Evolutionary conservation across 208 protist genomes (phyloP), one percentile per base, ranked within the genome.

Genomic region (Strigomonas culicis): DNA sequence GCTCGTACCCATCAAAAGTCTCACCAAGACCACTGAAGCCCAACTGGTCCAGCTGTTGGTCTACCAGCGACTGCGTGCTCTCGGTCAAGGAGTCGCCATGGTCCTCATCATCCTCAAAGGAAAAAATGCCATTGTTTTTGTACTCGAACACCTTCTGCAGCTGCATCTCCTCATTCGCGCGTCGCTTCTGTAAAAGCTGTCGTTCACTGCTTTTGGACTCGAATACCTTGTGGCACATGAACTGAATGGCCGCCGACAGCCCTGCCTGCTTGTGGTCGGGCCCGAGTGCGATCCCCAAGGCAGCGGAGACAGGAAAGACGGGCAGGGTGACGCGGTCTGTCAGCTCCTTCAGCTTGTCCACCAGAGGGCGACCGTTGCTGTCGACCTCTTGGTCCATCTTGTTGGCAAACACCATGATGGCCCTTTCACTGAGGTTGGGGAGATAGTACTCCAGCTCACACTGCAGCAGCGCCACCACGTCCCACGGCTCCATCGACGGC

Each of bases 291-390:
- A 88, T 79, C 27, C 88, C 91, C 1, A 85, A 71, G 13, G 86
- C 82, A 0, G 93, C 89, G 0, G 93, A 97, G n/a, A 97, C 75
- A 13, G 90, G 86, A 63, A 96, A 97, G 17, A 97, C 90, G 0
- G 93, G 90, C 0, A 96, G 58, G 0, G 61, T 47, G 24, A 88
- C 73, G 31, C 83, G 72, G 41, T 67, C 68, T 70, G 77, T 25
- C 31, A 97, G 75, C 69, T 90, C 86, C 62, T 71, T 59, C 24
- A 96, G 68, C 68, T 93, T 91, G 11, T 75, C 61, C 25, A 51
- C 30, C 32, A 81, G 84, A 11, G 67, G 52, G 1, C 36, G 63
- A 3, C 90, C 88, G 4, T 59, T 39, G 28, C 49, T 66, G 60
- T 96, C 93, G 22, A 59, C 70, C 27, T 82, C 70, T 0, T 92